These are phyloP conservation scores for Jaenimonas drosophilae DNA, from an alignment of 208 protist genomes.

Conservation along the genomic window DNA sequence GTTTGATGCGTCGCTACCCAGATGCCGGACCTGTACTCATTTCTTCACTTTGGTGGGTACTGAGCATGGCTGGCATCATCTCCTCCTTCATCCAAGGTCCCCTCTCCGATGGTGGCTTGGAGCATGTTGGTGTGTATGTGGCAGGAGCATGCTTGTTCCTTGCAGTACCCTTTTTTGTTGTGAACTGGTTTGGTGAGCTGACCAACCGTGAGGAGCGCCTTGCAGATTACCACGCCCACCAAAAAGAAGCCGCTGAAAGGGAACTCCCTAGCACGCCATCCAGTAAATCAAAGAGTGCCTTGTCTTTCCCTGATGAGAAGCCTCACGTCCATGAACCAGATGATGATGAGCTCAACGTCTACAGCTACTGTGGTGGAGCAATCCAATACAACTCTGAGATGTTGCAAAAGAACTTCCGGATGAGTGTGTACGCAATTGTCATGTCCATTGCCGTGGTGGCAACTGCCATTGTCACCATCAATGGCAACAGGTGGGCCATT, in stretches of 20 bases:
- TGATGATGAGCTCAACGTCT: constrained; percentile 2
- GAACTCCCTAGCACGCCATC: constrained; percentile 6
- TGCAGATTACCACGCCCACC: constrained; percentile 6
- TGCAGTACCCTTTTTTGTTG: constrained; percentile 23
- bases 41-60: constrained; percentile 30
- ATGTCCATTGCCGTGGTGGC: constrained; percentile 26
- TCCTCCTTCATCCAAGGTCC: constrained; percentile 27
- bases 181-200: constrained; percentile 37
- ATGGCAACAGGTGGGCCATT: constrained; percentile 12
- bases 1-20: constrained; percentile 22
- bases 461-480: constrained; percentile 23
- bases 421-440: constrained; percentile 23
- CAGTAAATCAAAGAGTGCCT: constrained; percentile 2
- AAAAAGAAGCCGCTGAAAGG: background rate
- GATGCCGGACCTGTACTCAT: constrained; percentile 20
- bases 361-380: constrained; percentile 9
- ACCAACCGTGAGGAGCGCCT: constrained; percentile 21
- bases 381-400: constrained; percentile 34
- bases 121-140: constrained; percentile 17
- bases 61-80: constrained; percentile 21
- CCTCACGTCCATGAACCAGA: background rate
- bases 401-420: constrained; percentile 15
- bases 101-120: constrained; percentile 17
- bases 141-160: constrained; percentile 15
- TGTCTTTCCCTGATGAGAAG: background rate